Conservation (phyloP, 73 alveolate species). For the Paramecium primaurelia region DNA sequence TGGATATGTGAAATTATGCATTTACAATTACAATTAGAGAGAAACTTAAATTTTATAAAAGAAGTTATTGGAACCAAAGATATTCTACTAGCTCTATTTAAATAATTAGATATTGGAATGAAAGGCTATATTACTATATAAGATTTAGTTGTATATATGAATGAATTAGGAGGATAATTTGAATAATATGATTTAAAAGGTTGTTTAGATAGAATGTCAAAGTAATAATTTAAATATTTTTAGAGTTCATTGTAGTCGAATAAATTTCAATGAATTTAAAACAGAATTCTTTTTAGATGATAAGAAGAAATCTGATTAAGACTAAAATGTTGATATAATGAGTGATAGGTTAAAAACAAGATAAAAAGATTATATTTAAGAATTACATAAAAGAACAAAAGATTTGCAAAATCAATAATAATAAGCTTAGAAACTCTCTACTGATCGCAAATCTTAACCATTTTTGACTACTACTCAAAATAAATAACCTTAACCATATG, state of each 20-base stretch:
- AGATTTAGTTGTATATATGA: neutral
- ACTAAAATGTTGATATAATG: neutral
- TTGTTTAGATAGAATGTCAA: conserved; percentile 24
- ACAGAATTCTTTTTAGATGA: neutral
- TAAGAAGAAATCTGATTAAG: neutral
- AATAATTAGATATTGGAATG: neutral
- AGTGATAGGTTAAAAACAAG: neutral
- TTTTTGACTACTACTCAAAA: neutral
- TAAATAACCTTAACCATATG: neutral
- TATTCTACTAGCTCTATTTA: neutral
- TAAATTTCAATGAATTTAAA: conserved; percentile 35
- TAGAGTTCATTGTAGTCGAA: conserved; percentile 26
- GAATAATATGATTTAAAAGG: neutral
- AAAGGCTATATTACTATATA: neutral
- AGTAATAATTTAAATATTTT: neutral
- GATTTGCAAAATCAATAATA: neutral
- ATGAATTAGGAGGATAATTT: conserved; percentile 42
- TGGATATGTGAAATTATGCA: neutral
- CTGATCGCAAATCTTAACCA: neutral
- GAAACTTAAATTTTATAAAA: conserved; percentile 15
- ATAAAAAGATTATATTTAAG: neutral
- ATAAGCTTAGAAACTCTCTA: neutral
- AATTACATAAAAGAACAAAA: neutral
- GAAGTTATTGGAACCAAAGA: conserved; percentile 31
- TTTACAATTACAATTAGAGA: neutral